These are phyloP conservation scores for Pistacia integerrima DNA, from an alignment of 345 rosid genomes.

Conservation along the genomic window DNA sequence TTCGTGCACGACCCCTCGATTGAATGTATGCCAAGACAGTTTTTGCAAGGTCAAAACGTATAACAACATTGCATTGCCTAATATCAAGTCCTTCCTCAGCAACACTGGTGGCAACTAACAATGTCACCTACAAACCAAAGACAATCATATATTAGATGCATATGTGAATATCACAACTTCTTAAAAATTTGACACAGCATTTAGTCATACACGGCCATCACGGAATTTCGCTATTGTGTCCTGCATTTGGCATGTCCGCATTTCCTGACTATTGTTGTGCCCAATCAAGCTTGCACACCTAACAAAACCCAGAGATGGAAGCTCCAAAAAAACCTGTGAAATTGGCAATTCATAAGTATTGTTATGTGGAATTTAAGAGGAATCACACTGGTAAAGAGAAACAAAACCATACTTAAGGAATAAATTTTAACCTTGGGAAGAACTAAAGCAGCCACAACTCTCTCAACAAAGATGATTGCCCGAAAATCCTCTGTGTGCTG, in stretches of 20 bases:
- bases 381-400: conserved; percentile 8
- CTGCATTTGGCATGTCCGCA: conserved; percentile 94
- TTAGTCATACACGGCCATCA: conserved; percentile 86
- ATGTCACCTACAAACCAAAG: conserved; percentile 62
- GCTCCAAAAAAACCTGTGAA: conserved; percentile 83
- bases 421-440: conserved; percentile 81
- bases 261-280: conserved; percentile 95
- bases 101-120: conserved; percentile 97
- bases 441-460: conserved; percentile 96
- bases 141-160: conserved; percentile 17
- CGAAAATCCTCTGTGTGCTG: conserved; percentile 93
- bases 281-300: conserved; percentile 95
- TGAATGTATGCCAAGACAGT: conserved; percentile 98
- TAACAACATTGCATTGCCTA: conserved; percentile 97
- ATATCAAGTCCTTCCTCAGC: conserved; percentile 99
- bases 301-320: conserved; percentile 87
- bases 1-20: conserved; percentile 99
- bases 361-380: conserved; percentile 5
- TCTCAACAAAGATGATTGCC: conserved; percentile 97
- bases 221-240: conserved; percentile 89
- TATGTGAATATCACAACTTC: conserved; percentile 11
- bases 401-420: not conserved
- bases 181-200: not conserved
- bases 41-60: conserved; percentile 99
- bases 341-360: conserved; percentile 13